Conservation (phyloP, 192 early-diverging fungal species). For the Dimargaris cristalligena region DNA sequence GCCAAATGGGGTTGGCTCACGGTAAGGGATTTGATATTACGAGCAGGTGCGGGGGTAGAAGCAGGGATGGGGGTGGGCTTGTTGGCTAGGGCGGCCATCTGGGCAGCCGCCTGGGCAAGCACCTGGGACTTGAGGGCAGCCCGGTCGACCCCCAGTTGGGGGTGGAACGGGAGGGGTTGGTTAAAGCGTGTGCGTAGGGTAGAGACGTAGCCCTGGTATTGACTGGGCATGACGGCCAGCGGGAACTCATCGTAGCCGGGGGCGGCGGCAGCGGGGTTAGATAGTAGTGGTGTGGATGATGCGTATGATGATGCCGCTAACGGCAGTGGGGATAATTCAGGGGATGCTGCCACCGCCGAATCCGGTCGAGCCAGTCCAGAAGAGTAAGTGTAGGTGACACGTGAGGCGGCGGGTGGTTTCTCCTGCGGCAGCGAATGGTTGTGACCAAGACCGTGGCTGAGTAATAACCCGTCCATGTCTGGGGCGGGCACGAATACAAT, state of each 20-base stretch:
- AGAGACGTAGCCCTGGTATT: slow-evolving; percentile 22
- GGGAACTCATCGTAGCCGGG: slow-evolving; percentile 16
- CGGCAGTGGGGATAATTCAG: not conserved
- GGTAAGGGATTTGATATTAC: not conserved
- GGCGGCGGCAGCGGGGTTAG: not conserved
- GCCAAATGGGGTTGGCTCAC: not conserved
- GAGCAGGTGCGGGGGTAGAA: not conserved
- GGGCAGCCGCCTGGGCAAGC: not conserved
- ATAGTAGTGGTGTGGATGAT: no score
- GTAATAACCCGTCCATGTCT: not conserved
- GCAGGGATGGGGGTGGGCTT: not conserved
- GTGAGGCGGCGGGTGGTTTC: not conserved
- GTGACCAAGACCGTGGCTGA: not conserved
- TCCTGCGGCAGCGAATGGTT: not conserved
- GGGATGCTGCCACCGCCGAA: not conserved
- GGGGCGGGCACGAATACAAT: not conserved
- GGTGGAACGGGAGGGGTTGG: not conserved
- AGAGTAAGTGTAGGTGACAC: not conserved
- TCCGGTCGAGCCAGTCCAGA: not conserved
- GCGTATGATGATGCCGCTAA: not conserved
- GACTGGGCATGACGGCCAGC: slow-evolving; percentile 26
- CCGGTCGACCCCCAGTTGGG: not conserved
- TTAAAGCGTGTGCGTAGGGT: not conserved
- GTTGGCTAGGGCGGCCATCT: not conserved
- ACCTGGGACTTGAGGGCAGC: not conserved